Evolutionary conservation across 192 early-diverging fungal species (phyloP).

Genomic region (Lunasporangiospora selenospora): DNA sequence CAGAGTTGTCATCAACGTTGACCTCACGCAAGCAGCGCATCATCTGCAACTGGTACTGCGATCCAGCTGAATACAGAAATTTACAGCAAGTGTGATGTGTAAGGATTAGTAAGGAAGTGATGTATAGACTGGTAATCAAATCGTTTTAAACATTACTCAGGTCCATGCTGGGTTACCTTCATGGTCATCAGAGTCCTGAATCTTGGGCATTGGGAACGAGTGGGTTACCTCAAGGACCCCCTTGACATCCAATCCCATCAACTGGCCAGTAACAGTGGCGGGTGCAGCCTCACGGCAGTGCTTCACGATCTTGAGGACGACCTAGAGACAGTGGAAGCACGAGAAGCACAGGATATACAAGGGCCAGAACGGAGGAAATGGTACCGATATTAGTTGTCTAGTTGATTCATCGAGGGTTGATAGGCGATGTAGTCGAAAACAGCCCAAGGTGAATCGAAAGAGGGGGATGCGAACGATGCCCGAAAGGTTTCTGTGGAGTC

Average conservation of each 20-base stretch:
- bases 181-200: conserved; percentile 47
- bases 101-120: neutral
- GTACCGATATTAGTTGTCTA: too few species aligned
- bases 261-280: conserved; percentile 84
- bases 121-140: neutral
- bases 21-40: conserved; percentile 91
- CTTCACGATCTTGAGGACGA: conserved; percentile 97
- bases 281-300: conserved; percentile 89
- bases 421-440: too few species aligned
- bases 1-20: conserved; percentile 95
- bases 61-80: conserved; percentile 25
- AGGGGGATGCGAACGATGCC: neutral
- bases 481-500: neutral
- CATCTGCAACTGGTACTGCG: conserved; percentile 94
- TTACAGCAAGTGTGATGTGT: neutral
- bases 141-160: too few species aligned
- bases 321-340: too few species aligned
- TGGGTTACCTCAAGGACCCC: conserved; percentile 94
- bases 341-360: too few species aligned
- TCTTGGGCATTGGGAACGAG: conserved; percentile 84
- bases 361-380: too few species aligned
- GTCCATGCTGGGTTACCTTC: conserved; percentile 41
- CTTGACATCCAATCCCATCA: conserved; percentile 92
- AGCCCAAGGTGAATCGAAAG: neutral
- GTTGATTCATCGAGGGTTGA: too few species aligned